Conservation (phyloP, 2,329 filamentous ascomycete species). For the Teratosphaeria nubilosa region DNA sequence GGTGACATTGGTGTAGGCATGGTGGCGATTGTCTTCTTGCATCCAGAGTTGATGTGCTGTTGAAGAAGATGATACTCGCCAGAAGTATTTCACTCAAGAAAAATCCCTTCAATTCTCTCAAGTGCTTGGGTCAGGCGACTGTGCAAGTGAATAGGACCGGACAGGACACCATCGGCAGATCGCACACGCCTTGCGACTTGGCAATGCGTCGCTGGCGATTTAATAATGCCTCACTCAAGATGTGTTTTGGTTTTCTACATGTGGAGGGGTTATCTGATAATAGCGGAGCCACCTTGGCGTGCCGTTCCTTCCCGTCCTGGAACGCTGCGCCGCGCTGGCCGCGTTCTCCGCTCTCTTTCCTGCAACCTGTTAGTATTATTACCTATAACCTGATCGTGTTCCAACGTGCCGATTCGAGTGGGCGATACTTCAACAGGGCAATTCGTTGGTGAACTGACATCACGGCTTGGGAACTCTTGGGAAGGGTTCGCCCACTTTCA, state of each 20-base stretch:
- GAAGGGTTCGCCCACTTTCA: no score
- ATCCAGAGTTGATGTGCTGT: neutral
- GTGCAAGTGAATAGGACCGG: neutral
- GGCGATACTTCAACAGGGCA: no score
- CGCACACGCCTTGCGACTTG: neutral
- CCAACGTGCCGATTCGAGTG: neutral
- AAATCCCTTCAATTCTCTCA: neutral
- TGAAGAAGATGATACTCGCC: neutral
- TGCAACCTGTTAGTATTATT: no score
- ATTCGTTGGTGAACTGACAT: neutral
- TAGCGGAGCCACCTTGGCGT: neutral
- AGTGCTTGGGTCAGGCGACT: neutral
- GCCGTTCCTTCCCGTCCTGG: neutral
- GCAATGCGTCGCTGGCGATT: neutral
- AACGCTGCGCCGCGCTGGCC: neutral
- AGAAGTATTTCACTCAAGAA: neutral
- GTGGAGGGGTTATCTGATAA: neutral
- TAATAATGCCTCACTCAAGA: neutral
- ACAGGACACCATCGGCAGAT: neutral
- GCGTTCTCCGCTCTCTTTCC: neutral
- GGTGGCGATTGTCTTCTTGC: neutral
- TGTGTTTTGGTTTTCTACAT: neutral
- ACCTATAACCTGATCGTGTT: neutral
- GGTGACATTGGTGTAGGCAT: neutral
- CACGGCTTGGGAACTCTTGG: neutral